phyloP scores from a whole-genome alignment of 345 rosid genomes.

The Salix viminalis region DNA sequence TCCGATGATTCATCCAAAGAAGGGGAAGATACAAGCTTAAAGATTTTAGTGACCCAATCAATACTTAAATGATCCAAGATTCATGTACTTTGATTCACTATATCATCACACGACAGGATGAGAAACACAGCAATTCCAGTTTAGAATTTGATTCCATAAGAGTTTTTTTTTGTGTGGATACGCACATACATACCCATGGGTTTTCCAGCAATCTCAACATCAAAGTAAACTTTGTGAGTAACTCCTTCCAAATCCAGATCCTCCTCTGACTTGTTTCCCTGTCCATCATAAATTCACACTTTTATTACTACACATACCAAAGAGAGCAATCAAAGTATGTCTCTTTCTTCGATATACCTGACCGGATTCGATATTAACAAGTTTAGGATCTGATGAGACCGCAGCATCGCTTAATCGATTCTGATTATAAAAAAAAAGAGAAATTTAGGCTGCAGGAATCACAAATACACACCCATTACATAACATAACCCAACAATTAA shows the following conservation, averaged over 20 bases:
- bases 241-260: slow-evolving; percentile 21
- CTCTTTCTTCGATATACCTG: slow-evolving; percentile 22
- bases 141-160: neutral
- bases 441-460: neutral
- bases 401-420: slow-evolving; percentile 50
- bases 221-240: slow-evolving; percentile 28
- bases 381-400: slow-evolving; percentile 36
- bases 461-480: neutral
- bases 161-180: no score
- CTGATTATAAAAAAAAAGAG: slow-evolving; percentile 19
- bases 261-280: neutral
- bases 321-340: neutral
- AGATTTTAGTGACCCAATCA: neutral
- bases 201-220: slow-evolving; percentile 23
- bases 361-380: slow-evolving; percentile 18
- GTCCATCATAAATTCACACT: neutral
- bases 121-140: neutral
- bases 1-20: neutral
- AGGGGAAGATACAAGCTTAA: neutral
- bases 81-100: neutral
- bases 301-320: neutral
- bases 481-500: neutral
- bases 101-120: neutral
- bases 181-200: slow-evolving; percentile 10
- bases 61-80: neutral